Evolutionary conservation across 352 stramenopile genomes (phyloP).

Genomic region (Globisporangium nunn): DNA sequence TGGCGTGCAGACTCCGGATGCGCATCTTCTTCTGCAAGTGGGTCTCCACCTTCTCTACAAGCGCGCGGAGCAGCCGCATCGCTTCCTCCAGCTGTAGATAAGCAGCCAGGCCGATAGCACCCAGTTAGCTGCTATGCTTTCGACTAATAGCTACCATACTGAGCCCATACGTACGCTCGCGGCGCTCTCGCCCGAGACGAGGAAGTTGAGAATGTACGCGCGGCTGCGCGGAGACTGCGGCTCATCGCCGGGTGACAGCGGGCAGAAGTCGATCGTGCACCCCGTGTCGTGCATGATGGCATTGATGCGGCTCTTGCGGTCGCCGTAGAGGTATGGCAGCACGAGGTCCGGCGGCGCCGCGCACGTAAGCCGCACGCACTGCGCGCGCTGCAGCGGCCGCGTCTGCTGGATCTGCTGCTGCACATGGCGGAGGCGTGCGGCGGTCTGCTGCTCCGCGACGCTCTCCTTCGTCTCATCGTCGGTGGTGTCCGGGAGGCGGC

Average conservation of each 20-base stretch:
- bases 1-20: slow-evolving; percentile 8
- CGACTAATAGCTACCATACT: too few relatives aligned
- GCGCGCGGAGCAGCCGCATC: slow-evolving; percentile 24
- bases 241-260: slow-evolving; percentile 43
- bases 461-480: slow-evolving; percentile 15
- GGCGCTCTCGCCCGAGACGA: slow-evolving; percentile 37
- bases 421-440: not conserved
- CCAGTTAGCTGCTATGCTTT: not conserved
- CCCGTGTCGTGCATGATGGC: slow-evolving; percentile 36
- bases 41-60: slow-evolving; percentile 44
- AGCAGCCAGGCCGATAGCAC: not conserved
- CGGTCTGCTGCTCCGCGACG: not conserved
- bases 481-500: not conserved
- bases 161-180: slow-evolving; percentile 18
- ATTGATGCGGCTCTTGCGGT: slow-evolving; percentile 44
- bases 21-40: slow-evolving; percentile 44
- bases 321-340: slow-evolving; percentile 51
- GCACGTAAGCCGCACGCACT: slow-evolving; percentile 50
- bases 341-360: slow-evolving; percentile 43
- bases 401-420: slow-evolving; percentile 5
- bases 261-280: slow-evolving; percentile 63
- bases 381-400: slow-evolving; percentile 37
- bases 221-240: slow-evolving; percentile 19
- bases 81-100: slow-evolving; percentile 32
- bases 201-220: slow-evolving; percentile 49